Percentiles rank a stretch among this genome's conserved stretches.
Evolutionary conservation across 495 filamentous ascomycete genomes (phyloP).

Genomic region (Sabuloglossum arenarium): DNA sequence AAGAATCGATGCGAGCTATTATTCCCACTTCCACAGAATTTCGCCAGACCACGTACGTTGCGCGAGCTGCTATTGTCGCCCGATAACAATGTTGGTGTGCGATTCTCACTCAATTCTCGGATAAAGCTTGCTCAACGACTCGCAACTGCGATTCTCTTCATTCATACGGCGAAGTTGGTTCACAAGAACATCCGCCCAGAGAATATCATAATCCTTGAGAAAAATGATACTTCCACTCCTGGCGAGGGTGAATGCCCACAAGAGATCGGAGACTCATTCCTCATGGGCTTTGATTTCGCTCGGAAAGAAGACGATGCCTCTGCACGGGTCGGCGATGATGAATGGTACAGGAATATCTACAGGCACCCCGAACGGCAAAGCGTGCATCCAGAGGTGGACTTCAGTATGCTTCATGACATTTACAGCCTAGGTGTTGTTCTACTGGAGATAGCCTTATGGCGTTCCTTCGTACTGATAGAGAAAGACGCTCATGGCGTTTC

Average conservation of each 20-base stretch:
- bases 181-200: constrained; percentile 29
- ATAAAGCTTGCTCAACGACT: constrained; percentile 14
- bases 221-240: neutral
- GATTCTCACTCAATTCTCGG: neutral
- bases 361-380: constrained; percentile 10
- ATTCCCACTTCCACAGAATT: neutral
- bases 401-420: constrained; percentile 18
- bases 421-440: constrained; percentile 21
- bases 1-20: neutral
- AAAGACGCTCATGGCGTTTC: neutral
- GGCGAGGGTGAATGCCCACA: neutral
- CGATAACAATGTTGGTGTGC: neutral
- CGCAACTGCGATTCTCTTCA: constrained; percentile 18
- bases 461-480: neutral
- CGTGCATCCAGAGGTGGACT: constrained; percentile 6
- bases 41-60: neutral
- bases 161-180: constrained; percentile 22
- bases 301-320: neutral
- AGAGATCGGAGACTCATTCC: neutral
- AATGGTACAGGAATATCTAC: constrained; percentile 1
- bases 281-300: neutral
- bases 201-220: constrained; percentile 16
- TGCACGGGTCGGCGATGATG: neutral
- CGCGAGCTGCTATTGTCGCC: neutral
- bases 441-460: constrained; percentile 21